Percentiles rank a stretch among this genome's conserved stretches.
Evolutionary conservation across 2,329 filamentous ascomycete species (phyloP).

Genomic region (Gnomoniopsis smithogilvyi): DNA sequence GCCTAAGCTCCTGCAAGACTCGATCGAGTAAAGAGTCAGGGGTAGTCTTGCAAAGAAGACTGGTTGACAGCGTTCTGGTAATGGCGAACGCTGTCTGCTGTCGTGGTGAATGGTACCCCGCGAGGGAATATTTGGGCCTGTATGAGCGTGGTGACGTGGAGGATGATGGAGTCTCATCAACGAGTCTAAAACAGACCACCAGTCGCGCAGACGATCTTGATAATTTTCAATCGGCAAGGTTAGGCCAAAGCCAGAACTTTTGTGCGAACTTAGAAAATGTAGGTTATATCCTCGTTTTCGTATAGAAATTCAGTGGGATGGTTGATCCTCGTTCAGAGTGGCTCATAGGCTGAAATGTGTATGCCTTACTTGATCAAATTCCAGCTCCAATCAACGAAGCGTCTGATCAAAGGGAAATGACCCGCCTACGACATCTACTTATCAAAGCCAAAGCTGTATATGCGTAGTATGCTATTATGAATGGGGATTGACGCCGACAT

Average conservation of each 20-base stretch:
- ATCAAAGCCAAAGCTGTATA: too few relatives aligned
- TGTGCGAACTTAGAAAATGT: not conserved
- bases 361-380: conserved; percentile 8
- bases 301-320: conserved; percentile 1
- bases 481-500: not conserved
- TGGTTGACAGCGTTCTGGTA: too few relatives aligned
- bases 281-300: not conserved
- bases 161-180: not conserved
- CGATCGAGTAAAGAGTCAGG: not conserved
- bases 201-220: not conserved
- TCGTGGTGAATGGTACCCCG: not conserved
- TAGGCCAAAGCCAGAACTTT: not conserved
- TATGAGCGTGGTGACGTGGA: not conserved
- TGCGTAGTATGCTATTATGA: too few relatives aligned
- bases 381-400: not conserved
- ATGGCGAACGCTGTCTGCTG: too few relatives aligned
- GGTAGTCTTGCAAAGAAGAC: not conserved
- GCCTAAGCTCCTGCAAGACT: conserved; percentile 13
- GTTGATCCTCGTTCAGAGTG: conserved; percentile 12
- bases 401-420: not conserved
- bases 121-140: not conserved
- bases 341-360: not conserved
- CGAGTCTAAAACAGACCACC: not conserved
- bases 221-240: not conserved
- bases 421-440: too few relatives aligned